Evolutionary conservation across 371 early-diverging fungal genomes (phyloP).

Genomic region (Saksenaea vasiformis): DNA sequence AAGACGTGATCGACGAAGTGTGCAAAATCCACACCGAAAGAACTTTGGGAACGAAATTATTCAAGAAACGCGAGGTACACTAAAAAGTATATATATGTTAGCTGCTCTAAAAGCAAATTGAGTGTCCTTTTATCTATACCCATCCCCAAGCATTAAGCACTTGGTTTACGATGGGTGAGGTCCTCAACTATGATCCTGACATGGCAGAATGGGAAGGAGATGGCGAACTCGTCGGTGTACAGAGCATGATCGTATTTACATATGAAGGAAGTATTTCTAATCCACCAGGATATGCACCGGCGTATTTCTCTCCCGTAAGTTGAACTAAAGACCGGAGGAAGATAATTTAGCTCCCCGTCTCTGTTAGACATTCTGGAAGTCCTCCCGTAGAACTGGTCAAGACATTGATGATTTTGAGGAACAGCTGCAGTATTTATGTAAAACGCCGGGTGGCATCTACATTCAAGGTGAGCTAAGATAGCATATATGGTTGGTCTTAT

Average conservation of each 20-base stretch:
- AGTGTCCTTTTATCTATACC: slow-evolving; percentile 46
- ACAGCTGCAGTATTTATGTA: slow-evolving; percentile 20
- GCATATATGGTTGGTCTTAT: background rate
- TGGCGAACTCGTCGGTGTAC: slow-evolving; percentile 47
- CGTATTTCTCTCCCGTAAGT: slow-evolving; percentile 34
- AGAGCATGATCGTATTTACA: slow-evolving; percentile 36
- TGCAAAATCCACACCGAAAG: slow-evolving; percentile 36
- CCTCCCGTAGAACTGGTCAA: slow-evolving; percentile 14
- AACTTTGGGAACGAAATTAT: slow-evolving; percentile 34
- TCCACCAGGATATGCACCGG: slow-evolving; percentile 9
- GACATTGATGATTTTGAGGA: slow-evolving; percentile 9
- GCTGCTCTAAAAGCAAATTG: background rate
- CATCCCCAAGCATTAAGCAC: slow-evolving; percentile 10
- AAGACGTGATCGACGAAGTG: slow-evolving; percentile 28
- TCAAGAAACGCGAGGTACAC: slow-evolving; percentile 27
- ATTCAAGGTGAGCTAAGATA: slow-evolving; percentile 8
- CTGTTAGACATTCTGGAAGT: slow-evolving; percentile 32
- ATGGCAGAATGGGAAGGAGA: slow-evolving; percentile 55
- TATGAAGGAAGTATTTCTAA: slow-evolving; percentile 9
- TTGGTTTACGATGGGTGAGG: slow-evolving; percentile 38
- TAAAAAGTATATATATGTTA: background rate
- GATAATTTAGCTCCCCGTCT: background rate
- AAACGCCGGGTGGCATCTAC: slow-evolving; percentile 22
- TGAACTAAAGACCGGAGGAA: background rate
- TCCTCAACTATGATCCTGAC: slow-evolving; percentile 45